These are phyloP conservation scores for Thinopyrum elongatum DNA, from an alignment of 176 grass and related monocot genomes.

Conservation along the genomic window DNA sequence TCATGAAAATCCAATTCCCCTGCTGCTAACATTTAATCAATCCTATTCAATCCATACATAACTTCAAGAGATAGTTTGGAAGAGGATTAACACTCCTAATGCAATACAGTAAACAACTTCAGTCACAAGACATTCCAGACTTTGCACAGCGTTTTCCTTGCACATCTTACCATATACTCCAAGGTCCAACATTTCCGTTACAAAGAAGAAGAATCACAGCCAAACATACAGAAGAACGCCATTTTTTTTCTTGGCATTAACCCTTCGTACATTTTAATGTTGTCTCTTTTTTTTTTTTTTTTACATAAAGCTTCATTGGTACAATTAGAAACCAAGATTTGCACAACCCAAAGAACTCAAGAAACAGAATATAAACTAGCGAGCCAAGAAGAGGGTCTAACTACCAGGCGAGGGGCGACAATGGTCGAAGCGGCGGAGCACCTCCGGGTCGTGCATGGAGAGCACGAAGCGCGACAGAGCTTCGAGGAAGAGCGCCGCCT, in stretches of 20 bases:
- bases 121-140: neutral
- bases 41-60: neutral
- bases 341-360: slow-evolving; percentile 16
- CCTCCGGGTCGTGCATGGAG: slow-evolving; percentile 55
- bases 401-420: slow-evolving; percentile 42
- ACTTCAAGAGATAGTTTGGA: neutral
- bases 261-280: neutral
- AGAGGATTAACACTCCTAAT: neutral
- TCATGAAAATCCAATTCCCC: neutral
- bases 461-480: slow-evolving; percentile 56
- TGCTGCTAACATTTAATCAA: neutral
- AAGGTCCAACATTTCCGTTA: slow-evolving; percentile 10
- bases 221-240: neutral
- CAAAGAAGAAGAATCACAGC: slow-evolving; percentile 5
- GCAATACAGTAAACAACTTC: neutral
- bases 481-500: slow-evolving; percentile 64
- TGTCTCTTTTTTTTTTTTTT: neutral
- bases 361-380: slow-evolving; percentile 14
- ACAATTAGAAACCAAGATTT: slow-evolving; percentile 42
- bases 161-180: slow-evolving; percentile 9
- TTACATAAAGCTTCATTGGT: slow-evolving; percentile 2
- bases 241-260: neutral
- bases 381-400: slow-evolving; percentile 43
- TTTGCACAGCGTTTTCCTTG: slow-evolving; percentile 10
- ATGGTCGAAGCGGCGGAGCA: slow-evolving; percentile 58